Base-by-base conservation (phyloP, 495 filamentous ascomycete species). In the Rostrohypoxylon terebratum region DNA sequence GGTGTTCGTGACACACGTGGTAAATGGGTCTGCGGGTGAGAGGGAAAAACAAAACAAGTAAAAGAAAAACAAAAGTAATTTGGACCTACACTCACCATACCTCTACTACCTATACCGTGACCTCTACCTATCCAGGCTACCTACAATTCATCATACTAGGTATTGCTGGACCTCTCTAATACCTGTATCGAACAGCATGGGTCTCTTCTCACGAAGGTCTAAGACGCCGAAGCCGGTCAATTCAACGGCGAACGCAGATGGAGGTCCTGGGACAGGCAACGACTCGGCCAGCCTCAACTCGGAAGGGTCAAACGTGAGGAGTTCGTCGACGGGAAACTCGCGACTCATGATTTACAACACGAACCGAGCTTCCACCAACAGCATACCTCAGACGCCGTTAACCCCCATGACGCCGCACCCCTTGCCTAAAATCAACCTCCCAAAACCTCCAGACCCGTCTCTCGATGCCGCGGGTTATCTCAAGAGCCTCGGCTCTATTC, bases 391-490 rank as follows among this genome's bases (percentile, higher is more conserved):
- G 44, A 83, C 81, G n/a, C 81, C 83, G 31, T 77, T 77, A 47
- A 81, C 82, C 18, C 83, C 82, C 14, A 75, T 79, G 73, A 77
- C 79, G 64, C 75, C 57, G 60, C 65, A 71, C 55, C 67, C 62
- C 33, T 66, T 84, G 34, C 81, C 82, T 63, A 83, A 79, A 74
- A 83, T 97, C 68, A 86, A 93, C 57, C 87, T 98, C 23, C 93
- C 96, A 57, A 91, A 87, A 77, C 88, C 93, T 4, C 95, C 96
- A 44, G 96, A 98, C 83, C 95, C 96, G 73, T 87, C 88, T 55
- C 84, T 96, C 70, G 95, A 99, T 77, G 96, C 96, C 14, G 95
- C 92, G 13, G 94, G 90, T 59, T 99, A 98, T 81, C 88, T 99
- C 65, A 87, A 92, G 69, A 98, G 95, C 81, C 89, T 99, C 72